Percentiles rank a stretch among this genome's conserved stretches.
phyloP scores from a whole-genome alignment of 371 early-diverging fungal genomes.

The Coemansia sp. region DNA sequence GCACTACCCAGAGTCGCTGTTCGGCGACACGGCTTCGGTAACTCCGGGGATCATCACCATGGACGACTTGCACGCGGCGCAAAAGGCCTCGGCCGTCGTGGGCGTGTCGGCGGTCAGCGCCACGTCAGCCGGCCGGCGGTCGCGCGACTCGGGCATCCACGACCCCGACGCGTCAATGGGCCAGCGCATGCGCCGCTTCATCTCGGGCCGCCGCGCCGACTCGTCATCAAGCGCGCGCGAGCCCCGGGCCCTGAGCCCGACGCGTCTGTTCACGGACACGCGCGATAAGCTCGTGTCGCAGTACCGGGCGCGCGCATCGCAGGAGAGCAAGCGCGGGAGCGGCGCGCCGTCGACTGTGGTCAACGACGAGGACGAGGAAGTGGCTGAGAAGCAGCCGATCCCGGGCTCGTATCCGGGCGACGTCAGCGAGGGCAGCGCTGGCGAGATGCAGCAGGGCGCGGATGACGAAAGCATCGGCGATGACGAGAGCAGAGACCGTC shows the following conservation, averaged over 20 bases:
- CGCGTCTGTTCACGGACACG: slow-evolving; percentile 18
- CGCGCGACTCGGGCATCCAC: slow-evolving; percentile 38
- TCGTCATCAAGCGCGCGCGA: slow-evolving; percentile 12
- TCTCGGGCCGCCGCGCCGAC: slow-evolving; percentile 35
- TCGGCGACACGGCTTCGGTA: slow-evolving; percentile 38
- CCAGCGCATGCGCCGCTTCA: slow-evolving; percentile 45
- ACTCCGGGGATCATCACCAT: slow-evolving; percentile 40
- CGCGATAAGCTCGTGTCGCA: slow-evolving; percentile 28
- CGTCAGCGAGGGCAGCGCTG: slow-evolving; percentile 16
- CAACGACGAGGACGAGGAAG: slow-evolving; percentile 12
- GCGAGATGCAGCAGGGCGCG: not conserved
- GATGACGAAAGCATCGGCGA: slow-evolving; percentile 16
- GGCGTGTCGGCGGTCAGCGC: slow-evolving; percentile 42
- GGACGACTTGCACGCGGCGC: slow-evolving; percentile 42
- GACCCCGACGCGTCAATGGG: slow-evolving; percentile 32
- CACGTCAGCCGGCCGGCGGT: slow-evolving; percentile 34
- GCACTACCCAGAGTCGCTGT: slow-evolving; percentile 47
- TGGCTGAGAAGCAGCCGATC: slow-evolving; percentile 15
- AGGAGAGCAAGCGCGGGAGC: slow-evolving; percentile 36
- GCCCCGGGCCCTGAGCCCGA: slow-evolving; percentile 15
- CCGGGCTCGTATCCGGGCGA: slow-evolving; percentile 42
- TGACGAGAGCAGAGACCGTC: slow-evolving; percentile 29
- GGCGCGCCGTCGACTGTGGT: slow-evolving; percentile 17
- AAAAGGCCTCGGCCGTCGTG: slow-evolving; percentile 43
- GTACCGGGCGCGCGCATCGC: slow-evolving; percentile 33